Evolutionary conservation across 768 basidiomycete genomes (phyloP), one percentile per base, ranked within the genome.

Genomic region (Lyophyllum atratum): DNA sequence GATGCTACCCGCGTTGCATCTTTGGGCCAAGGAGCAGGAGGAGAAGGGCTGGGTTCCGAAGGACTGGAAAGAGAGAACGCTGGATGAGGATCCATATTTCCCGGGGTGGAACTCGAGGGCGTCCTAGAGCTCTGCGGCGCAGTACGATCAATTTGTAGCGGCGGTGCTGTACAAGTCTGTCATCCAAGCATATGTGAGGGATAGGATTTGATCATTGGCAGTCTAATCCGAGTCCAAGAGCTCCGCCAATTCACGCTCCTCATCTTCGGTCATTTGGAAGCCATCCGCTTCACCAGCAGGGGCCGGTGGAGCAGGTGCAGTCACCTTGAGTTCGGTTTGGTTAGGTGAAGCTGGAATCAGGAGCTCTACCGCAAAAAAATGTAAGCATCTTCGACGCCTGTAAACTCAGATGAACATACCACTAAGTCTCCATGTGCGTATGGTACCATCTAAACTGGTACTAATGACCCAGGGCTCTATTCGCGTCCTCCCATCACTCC

Each of bases 191-290:
- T 22, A 25, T 3, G 12, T 21, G 33, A 40, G 29, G 24, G 42
- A 31, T 45, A 19, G 29, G 21, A 42, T 50, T 29, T 28, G 14
- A 17, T 22, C 14, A 9, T n/a, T n/a, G 26, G 21, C 28, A 6
- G 34, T 53, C 56, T 62, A 72, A 46, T 77, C 74, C 1, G 61
- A 64, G 44, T 73, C 76, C 70, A 81, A 66, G 9, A 97, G 71
- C 66, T 94, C 93, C 34, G 86, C 94, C 21, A 98, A 76, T 70
- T 97, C 94, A 21, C 84, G 80, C 65, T 95, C 93, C 71, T 97
- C 95, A 51, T 96, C 95, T 65, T 89, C 92, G 10, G 94, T 90
- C 71, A 95, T 67, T 52, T 76, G 28, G 70, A 81, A 67, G 67
- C 14, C 71, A 15, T 49, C 59, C 39, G 66, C 58, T 28, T 62